These are phyloP conservation scores for Aspergillus brunneoviolaceus DNA, from an alignment of 2,329 filamentous ascomycete species.

Conservation along the genomic window DNA sequence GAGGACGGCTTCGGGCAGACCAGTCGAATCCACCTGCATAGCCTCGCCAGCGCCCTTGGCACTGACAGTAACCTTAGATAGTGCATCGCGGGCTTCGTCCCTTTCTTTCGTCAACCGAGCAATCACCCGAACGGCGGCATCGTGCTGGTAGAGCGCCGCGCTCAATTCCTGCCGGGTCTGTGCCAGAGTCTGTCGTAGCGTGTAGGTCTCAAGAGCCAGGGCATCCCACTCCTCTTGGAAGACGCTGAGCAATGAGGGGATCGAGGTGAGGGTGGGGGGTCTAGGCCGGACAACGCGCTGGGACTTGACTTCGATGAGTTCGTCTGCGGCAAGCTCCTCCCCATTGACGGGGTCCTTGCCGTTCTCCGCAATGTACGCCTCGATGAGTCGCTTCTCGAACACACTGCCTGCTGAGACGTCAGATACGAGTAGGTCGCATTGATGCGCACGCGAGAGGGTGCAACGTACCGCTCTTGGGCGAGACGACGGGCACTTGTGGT, in stretches of 20 bases:
- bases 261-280: constrained; percentile 91
- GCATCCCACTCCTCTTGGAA: constrained; percentile 99
- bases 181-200: constrained; percentile 81
- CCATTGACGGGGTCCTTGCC: constrained; percentile 88
- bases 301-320: constrained; percentile 84
- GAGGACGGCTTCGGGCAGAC: constrained; percentile 69
- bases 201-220: constrained; percentile 86
- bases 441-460: constrained; percentile 15
- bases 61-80: constrained; percentile 79
- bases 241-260: constrained; percentile 86
- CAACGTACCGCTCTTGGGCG: constrained; percentile 81
- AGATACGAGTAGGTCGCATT: constrained; percentile 23
- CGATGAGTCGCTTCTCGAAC: constrained; percentile 92
- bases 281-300: constrained; percentile 81
- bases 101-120: constrained; percentile 85
- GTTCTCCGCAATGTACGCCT: constrained; percentile 90
- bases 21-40: constrained; percentile 87
- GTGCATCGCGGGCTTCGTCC: constrained; percentile 85
- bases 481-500: constrained; percentile 91
- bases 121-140: constrained; percentile 94
- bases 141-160: constrained; percentile 92
- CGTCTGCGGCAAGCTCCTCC: constrained; percentile 77
- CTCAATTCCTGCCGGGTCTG: constrained; percentile 92
- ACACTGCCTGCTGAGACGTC: constrained; percentile 64
- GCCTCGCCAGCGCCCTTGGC: constrained; percentile 65